Percentiles rank a stretch among this genome's conserved stretches.
Conservation (phyloP, 1,284 basidiomycete genomes). For the Trichosporon sp. region DNA sequence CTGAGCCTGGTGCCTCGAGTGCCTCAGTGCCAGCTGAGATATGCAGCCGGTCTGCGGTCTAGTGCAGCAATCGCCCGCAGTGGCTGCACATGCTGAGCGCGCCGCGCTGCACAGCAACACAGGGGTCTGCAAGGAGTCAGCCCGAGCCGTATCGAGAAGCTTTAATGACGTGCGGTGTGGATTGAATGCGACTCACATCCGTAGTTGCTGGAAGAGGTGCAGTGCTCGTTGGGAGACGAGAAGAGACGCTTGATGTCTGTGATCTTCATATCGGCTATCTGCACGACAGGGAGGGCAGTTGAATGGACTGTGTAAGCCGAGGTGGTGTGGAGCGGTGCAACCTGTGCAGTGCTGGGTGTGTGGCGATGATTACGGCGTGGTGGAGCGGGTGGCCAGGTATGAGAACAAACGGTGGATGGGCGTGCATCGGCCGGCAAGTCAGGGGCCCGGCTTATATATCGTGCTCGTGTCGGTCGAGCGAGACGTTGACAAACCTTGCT, state of each 20-base stretch:
- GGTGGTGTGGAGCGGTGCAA: constrained; percentile 12
- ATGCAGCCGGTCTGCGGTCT: neutral
- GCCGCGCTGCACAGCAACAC: constrained; percentile 11
- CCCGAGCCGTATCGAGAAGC: neutral
- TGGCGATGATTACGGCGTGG: neutral
- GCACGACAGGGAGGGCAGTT: neutral
- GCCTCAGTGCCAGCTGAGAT: neutral
- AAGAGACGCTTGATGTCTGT: constrained; percentile 12
- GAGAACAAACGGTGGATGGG: neutral
- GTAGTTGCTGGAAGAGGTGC: constrained; percentile 15
- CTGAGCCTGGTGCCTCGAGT: constrained; percentile 1
- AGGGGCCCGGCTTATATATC: constrained; percentile 7
- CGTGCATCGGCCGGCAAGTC: neutral
- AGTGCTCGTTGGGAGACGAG: constrained; percentile 16
- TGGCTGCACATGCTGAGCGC: constrained; percentile 16
- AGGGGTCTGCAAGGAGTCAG: constrained; percentile 1
- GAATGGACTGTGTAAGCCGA: neutral
- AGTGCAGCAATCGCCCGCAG: constrained; percentile 5
- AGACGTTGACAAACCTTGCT: neutral
- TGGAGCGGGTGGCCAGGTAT: neutral
- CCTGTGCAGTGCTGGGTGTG: neutral
- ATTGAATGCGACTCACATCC: constrained; percentile 10
- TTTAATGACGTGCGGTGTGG: constrained; percentile 1
- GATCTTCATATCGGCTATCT: constrained; percentile 12
- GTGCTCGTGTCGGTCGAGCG: neutral